These are phyloP conservation scores for Cryphonectria carpinicola DNA, from an alignment of 2,329 filamentous ascomycete species.

Conservation along the genomic window DNA sequence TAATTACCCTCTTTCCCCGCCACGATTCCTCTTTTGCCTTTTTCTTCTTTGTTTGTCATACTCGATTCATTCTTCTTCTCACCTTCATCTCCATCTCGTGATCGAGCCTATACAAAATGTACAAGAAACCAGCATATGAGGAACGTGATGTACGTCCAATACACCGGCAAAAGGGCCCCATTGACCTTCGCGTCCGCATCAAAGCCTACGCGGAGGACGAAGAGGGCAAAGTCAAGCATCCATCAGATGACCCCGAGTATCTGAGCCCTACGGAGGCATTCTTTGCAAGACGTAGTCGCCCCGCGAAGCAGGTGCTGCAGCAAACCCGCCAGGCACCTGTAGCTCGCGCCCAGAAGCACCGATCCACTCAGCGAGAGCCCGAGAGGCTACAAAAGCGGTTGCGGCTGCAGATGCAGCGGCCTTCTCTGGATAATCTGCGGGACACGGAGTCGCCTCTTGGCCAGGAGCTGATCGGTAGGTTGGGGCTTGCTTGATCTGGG, in stretches of 20 bases:
- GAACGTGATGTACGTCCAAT: neutral
- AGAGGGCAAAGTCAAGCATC: neutral
- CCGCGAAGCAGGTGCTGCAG: neutral
- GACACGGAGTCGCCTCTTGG: slow-evolving; percentile 3
- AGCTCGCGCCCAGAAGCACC: slow-evolving; percentile 9
- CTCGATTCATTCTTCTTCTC: neutral
- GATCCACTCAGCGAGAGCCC: neutral
- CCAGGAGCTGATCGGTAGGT: slow-evolving; percentile 15
- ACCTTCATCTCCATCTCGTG: neutral
- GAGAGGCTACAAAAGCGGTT: neutral
- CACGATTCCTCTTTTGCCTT: too few relatives aligned
- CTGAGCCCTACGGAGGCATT: slow-evolving; percentile 23
- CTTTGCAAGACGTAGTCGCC: slow-evolving; percentile 21
- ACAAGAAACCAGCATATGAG: neutral
- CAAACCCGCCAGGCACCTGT: neutral
- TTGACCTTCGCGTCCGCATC: slow-evolving; percentile 10
- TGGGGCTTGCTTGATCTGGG: neutral
- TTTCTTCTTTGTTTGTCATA: neutral
- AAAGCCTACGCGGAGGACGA: neutral
- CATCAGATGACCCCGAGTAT: neutral
- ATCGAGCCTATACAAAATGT: neutral
- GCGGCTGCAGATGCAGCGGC: neutral
- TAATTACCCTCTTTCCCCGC: neutral
- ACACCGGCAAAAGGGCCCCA: neutral
- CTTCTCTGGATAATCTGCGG: neutral